Percentiles rank a stretch among this genome's conserved stretches.
Conservation (phyloP, 306 rosid genomes). For the Comarum palustre region DNA sequence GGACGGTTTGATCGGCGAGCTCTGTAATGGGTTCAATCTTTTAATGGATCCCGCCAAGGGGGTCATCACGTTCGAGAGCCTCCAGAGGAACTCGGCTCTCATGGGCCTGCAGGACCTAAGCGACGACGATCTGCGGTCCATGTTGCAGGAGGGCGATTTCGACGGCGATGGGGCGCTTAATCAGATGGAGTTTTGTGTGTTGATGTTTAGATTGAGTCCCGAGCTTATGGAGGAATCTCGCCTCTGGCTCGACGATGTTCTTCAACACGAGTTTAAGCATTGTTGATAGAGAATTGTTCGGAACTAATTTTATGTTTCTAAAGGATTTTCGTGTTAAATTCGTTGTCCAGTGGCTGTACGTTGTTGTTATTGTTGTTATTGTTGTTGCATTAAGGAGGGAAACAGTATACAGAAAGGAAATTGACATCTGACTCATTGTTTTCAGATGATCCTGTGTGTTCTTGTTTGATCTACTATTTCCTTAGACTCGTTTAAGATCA, state of each 20-base stretch:
- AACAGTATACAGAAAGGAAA: neutral
- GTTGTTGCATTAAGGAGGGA: neutral
- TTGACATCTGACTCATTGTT: neutral
- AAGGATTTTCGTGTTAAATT: neutral
- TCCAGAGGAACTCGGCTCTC: conserved; percentile 61
- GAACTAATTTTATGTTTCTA: neutral
- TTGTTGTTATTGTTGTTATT: neutral
- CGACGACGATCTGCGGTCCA: conserved; percentile 63
- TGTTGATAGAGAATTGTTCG: conserved; percentile 10
- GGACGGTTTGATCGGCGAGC: conserved; percentile 67
- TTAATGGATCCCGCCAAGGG: conserved; percentile 51
- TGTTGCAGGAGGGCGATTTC: conserved; percentile 73
- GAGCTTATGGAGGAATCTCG: conserved; percentile 71
- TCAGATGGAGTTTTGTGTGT: conserved; percentile 81
- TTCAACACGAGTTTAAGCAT: conserved; percentile 45
- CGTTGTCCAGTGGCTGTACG: neutral
- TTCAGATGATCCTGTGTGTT: neutral
- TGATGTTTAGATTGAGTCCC: conserved; percentile 91
- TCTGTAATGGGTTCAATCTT: conserved; percentile 65
- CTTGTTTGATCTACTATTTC: neutral
- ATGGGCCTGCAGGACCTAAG: conserved; percentile 58
- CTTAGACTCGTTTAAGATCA: neutral
- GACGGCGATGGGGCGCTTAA: conserved; percentile 84
- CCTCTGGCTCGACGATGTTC: conserved; percentile 55
- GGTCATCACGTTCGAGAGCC: conserved; percentile 74